phyloP scores from a whole-genome alignment of 116 monocot genomes.

The Zostera marina region DNA sequence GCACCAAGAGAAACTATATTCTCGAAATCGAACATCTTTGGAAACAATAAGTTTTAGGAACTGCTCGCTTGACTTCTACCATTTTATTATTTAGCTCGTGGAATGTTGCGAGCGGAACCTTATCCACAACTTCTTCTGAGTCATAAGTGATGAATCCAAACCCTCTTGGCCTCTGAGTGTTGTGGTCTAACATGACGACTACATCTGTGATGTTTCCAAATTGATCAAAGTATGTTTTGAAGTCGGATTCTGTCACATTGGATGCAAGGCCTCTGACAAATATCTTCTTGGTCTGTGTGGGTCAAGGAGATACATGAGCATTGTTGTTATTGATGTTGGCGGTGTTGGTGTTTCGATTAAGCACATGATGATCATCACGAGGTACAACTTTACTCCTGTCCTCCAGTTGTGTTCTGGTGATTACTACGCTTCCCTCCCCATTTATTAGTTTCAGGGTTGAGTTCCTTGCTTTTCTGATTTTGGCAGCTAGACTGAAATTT shows the following conservation, averaged over 20 bases:
- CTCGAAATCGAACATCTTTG: too few species aligned
- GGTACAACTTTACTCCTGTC: slow-evolving; percentile 94
- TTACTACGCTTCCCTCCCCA: too few species aligned
- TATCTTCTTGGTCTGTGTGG: slow-evolving; percentile 44
- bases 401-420: too few species aligned
- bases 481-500: too few species aligned
- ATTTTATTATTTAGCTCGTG: slow-evolving; percentile 48
- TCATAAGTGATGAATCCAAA: slow-evolving; percentile 36
- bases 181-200: slow-evolving; percentile 54
- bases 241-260: slow-evolving; percentile 33
- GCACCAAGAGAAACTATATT: too few species aligned
- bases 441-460: too few species aligned
- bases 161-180: slow-evolving; percentile 40
- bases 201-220: slow-evolving; percentile 44
- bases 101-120: slow-evolving; percentile 30
- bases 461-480: too few species aligned
- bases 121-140: slow-evolving; percentile 48
- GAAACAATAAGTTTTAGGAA: slow-evolving; percentile 50
- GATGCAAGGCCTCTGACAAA: slow-evolving; percentile 58
- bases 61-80: slow-evolving; percentile 49
- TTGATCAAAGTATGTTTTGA: slow-evolving; percentile 34
- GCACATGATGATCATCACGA: slow-evolving; percentile 51
- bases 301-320: slow-evolving; percentile 35
- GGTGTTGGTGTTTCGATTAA: slow-evolving; percentile 18
- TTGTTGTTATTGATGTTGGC: neutral